phyloP scores from a whole-genome alignment of 2,329 filamentous ascomycete species.

The Curvularia sp. region DNA sequence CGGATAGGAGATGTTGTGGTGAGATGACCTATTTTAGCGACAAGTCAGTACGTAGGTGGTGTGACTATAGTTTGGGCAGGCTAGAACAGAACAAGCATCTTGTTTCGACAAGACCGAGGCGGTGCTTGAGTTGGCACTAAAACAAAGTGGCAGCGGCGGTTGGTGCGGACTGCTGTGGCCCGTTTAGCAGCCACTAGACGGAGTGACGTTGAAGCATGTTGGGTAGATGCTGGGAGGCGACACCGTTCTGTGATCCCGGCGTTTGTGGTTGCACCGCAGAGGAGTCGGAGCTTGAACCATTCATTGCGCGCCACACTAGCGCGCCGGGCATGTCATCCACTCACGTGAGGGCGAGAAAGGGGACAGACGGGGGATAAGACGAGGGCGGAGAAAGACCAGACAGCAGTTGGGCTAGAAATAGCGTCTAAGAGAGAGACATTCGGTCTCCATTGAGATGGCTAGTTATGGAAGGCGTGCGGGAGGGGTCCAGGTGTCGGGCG shows the following conservation, averaged over 20 bases:
- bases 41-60: neutral
- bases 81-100: neutral
- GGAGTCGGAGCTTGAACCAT: conserved; percentile 2
- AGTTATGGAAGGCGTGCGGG: too few relatives aligned
- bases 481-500: neutral
- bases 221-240: neutral
- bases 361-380: neutral
- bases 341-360: neutral
- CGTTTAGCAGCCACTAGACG: neutral
- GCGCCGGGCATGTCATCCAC: neutral
- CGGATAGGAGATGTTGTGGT: conserved; percentile 73
- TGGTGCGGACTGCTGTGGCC: neutral
- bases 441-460: too few relatives aligned
- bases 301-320: neutral
- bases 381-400: neutral
- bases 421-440: too few relatives aligned
- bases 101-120: too few relatives aligned
- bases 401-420: neutral
- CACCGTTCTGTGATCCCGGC: neutral
- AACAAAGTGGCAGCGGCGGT: neutral
- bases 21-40: conserved; percentile 67
- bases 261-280: neutral
- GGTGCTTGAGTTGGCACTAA: neutral
- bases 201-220: conserved; percentile 1
- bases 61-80: neutral